phyloP scores from a whole-genome alignment of 75 land plant species.

The Chamaecyparis obtusa region DNA sequence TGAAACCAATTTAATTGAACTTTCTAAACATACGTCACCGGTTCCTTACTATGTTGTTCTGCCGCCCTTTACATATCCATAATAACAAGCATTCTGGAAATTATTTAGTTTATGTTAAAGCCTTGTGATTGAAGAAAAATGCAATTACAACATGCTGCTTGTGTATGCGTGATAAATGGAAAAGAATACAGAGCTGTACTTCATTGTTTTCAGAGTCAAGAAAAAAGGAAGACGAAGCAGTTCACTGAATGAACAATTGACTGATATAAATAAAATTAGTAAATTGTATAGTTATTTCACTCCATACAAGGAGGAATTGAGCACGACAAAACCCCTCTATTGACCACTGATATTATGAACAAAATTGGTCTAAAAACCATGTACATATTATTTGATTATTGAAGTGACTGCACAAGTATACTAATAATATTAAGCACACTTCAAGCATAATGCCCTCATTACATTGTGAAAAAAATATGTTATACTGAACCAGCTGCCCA shows the following conservation, averaged over 20 bases:
- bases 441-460: conserved; percentile 11
- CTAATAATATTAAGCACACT: conserved; percentile 4
- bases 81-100: neutral
- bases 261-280: neutral
- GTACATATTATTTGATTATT: conserved; percentile 8
- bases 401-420: conserved; percentile 10
- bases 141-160: neutral
- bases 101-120: neutral
- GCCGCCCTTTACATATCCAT: neutral
- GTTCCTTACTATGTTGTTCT: neutral
- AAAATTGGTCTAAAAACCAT: conserved; percentile 11
- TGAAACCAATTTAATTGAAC: neutral
- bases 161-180: neutral
- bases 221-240: neutral
- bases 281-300: conserved; percentile 3
- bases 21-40: neutral
- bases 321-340: neutral
- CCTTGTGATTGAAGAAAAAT: neutral
- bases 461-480: conserved; percentile 5
- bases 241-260: neutral
- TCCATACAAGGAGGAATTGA: neutral
- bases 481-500: neutral
- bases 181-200: neutral
- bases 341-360: conserved; percentile 9
- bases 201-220: neutral